phyloP scores from a whole-genome alignment of 1,139 yeast species.

The Yamadazyma epiphylla region DNA sequence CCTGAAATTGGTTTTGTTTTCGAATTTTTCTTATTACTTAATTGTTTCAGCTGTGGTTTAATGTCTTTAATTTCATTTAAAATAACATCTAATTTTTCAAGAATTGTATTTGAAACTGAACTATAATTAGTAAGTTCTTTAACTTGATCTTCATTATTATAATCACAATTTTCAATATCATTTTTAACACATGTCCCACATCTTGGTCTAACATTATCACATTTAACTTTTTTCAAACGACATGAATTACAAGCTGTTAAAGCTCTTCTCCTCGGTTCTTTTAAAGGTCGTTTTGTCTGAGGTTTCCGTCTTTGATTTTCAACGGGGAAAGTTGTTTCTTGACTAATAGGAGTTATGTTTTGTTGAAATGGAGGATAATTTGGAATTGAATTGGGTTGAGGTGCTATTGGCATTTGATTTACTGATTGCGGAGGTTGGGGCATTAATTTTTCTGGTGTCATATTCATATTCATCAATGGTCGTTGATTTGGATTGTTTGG shows the following conservation, averaged over 20 bases:
- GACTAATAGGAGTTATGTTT: too few species aligned
- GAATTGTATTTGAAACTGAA: conserved; percentile 19
- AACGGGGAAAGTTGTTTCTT: conserved; percentile 5
- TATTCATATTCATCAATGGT: too few species aligned
- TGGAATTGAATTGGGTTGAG: too few species aligned
- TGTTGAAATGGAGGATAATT: too few species aligned
- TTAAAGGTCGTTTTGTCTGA: conserved; percentile 1
- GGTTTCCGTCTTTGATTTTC: conserved; percentile 2
- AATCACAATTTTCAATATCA: conserved; percentile 29
- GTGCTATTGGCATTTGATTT: too few species aligned
- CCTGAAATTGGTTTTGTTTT: neutral
- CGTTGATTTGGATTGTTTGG: too few species aligned
- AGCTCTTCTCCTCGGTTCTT: conserved; percentile 32
- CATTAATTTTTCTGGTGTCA: too few species aligned
- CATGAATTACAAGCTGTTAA: conserved; percentile 48
- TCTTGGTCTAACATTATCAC: conserved; percentile 49
- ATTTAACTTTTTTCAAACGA: conserved; percentile 43
- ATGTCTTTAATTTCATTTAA: conserved; percentile 23
- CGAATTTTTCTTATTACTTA: neutral
- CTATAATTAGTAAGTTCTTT: conserved; percentile 24
- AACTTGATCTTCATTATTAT: conserved; percentile 24
- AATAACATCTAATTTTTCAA: conserved; percentile 26
- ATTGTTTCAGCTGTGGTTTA: too few species aligned
- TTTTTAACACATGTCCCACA: conserved; percentile 47
- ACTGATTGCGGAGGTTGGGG: too few species aligned